These are phyloP conservation scores for Berkeleyomyces rouxiae DNA, from an alignment of 2,329 filamentous ascomycete genomes.

Conservation along the genomic window DNA sequence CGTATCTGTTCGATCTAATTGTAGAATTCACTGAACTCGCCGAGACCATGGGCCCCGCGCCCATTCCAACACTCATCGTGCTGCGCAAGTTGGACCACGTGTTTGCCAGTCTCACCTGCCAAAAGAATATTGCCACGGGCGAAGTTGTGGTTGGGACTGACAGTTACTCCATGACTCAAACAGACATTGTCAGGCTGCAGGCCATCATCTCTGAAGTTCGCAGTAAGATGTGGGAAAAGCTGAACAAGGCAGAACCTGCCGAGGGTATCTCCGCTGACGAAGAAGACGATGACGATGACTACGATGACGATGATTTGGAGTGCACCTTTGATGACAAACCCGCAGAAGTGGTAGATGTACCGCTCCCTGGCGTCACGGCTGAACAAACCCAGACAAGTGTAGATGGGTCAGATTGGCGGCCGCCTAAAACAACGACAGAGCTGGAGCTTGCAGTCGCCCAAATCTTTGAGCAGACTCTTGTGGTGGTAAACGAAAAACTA, in stretches of 20 bases:
- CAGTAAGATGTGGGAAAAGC: constrained; percentile 32
- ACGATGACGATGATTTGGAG: constrained; percentile 5
- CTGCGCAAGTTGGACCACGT: constrained; percentile 69
- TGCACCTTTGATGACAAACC: constrained; percentile 22
- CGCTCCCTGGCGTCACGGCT: not conserved
- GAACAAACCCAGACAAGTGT: not conserved
- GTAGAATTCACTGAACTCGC: constrained; percentile 54
- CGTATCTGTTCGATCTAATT: constrained; percentile 66
- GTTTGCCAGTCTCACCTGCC: constrained; percentile 58
- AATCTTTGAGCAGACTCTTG: constrained; percentile 67
- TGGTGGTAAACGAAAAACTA: constrained; percentile 53
- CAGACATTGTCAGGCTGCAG: constrained; percentile 72
- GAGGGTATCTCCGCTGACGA: not conserved
- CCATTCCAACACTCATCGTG: constrained; percentile 50
- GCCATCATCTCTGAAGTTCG: constrained; percentile 65
- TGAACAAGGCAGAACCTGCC: constrained; percentile 14
- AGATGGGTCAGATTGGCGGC: constrained; percentile 9
- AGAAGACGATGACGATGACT: not conserved
- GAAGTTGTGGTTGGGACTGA: constrained; percentile 56
- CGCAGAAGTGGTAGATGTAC: constrained; percentile 21
- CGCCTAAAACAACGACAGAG: constrained; percentile 21
- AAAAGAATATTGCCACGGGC: constrained; percentile 47
- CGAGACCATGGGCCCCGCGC: constrained; percentile 30
- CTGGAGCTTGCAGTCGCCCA: constrained; percentile 54
- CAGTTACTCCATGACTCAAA: constrained; percentile 35